These are phyloP conservation scores for Maudiozyma serrabonitensis DNA, from an alignment of 805 yeast species.

Conservation along the genomic window DNA sequence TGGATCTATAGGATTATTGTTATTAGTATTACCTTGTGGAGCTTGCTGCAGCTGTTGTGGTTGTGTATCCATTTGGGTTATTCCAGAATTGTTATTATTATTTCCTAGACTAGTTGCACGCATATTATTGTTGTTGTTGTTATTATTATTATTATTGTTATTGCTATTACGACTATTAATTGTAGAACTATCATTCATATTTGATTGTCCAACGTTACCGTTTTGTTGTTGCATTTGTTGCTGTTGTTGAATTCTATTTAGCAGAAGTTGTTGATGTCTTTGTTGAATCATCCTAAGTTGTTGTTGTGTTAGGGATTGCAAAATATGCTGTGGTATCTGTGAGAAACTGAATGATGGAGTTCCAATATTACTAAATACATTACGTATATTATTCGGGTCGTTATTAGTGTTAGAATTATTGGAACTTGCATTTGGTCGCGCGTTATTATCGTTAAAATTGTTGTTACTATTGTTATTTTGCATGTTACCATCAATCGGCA, in stretches of 20 bases:
- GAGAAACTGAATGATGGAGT: slow-evolving; percentile 27
- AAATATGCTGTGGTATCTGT: slow-evolving; percentile 26
- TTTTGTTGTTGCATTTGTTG: slow-evolving; percentile 16
- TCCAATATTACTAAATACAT: slow-evolving; percentile 24
- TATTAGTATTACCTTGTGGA: background rate
- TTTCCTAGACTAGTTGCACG: background rate
- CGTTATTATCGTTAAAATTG: background rate
- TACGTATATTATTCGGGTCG: slow-evolving; percentile 2
- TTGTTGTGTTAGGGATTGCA: slow-evolving; percentile 24
- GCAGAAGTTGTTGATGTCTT: slow-evolving; percentile 26
- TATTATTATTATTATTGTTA: slow-evolving; percentile 8
- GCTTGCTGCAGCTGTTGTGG: slow-evolving; percentile 1
- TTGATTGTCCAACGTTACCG: background rate
- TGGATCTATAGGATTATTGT: background rate
- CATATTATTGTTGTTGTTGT: background rate
- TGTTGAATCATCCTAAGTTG: slow-evolving; percentile 29
- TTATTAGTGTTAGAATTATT: background rate
- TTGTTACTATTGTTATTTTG: background rate
- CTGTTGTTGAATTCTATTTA: slow-evolving; percentile 23
- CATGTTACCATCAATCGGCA: background rate
- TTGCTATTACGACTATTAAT: background rate
- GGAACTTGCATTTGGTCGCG: background rate
- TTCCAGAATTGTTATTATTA: background rate
- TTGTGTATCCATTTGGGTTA: slow-evolving; percentile 1
- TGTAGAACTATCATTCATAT: background rate